These are phyloP conservation scores for Fusarium graminum DNA, from an alignment of 2,329 filamentous ascomycete species.

Conservation along the genomic window DNA sequence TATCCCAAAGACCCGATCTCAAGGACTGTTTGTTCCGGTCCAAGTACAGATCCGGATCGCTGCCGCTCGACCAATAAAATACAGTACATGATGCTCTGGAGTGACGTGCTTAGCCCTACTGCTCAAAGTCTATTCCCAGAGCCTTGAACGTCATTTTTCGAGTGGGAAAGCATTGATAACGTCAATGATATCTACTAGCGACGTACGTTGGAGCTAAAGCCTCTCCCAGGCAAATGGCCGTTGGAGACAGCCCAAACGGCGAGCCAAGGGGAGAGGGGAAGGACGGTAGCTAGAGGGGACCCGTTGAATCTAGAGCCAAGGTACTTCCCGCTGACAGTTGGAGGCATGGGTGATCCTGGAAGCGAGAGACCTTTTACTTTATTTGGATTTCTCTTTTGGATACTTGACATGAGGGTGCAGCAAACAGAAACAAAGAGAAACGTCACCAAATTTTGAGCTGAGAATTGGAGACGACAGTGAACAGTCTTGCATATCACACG, in stretches of 20 bases:
- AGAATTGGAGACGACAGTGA: slow-evolving; percentile 15
- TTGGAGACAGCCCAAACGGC: slow-evolving; percentile 8
- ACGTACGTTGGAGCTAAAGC: slow-evolving; percentile 1
- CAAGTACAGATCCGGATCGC: slow-evolving; percentile 6
- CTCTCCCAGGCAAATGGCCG: not conserved
- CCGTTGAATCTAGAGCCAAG: slow-evolving; percentile 14
- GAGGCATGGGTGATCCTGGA: slow-evolving; percentile 9
- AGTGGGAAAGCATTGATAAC: slow-evolving; percentile 2
- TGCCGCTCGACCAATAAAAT: not conserved
- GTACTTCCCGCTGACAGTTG: slow-evolving; percentile 7
- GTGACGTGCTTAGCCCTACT: slow-evolving; percentile 17
- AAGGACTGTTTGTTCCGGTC: slow-evolving; percentile 4
- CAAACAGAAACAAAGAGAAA: slow-evolving; percentile 1
- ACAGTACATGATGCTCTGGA: not conserved
- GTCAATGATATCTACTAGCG: slow-evolving; percentile 15
- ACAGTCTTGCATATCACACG: slow-evolving; percentile 5
- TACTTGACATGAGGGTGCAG: slow-evolving; percentile 14
- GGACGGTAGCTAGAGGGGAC: not conserved
- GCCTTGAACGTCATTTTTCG: slow-evolving; percentile 19
- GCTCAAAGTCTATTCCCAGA: slow-evolving; percentile 14
- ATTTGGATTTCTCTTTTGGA: slow-evolving; percentile 9
- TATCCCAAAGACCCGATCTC: slow-evolving; percentile 3
- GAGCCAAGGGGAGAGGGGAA: not conserved
- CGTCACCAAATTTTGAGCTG: slow-evolving; percentile 26
- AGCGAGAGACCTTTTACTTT: not conserved